phyloP scores from a whole-genome alignment of 2,329 filamentous ascomycete genomes.

The Colletotrichum spaethianum region DNA sequence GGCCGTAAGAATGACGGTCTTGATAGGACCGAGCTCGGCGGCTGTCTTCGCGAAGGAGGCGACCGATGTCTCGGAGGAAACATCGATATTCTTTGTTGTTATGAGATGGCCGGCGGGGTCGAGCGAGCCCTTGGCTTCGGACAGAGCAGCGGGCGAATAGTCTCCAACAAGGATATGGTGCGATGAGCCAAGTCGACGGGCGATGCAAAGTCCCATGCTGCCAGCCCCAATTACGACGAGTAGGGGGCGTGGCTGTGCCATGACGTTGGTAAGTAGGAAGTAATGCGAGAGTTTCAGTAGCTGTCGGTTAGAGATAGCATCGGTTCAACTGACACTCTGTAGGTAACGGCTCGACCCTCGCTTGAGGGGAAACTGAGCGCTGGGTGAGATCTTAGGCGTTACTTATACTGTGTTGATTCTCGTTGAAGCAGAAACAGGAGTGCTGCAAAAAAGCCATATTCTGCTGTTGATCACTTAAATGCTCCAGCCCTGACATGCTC shows the following conservation, averaged over 20 bases:
- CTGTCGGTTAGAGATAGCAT: neutral
- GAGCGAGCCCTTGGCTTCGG: conserved; percentile 10
- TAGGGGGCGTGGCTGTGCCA: neutral
- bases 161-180: conserved; percentile 24
- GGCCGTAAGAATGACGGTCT: conserved; percentile 21
- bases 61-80: neutral
- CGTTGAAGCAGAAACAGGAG: neutral
- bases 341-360: neutral
- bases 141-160: neutral
- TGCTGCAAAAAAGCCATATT: neutral
- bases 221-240: conserved; percentile 24
- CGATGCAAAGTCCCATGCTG: conserved; percentile 26
- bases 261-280: neutral
- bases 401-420: neutral
- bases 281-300: neutral
- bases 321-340: neutral
- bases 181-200: conserved; percentile 10
- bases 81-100: neutral
- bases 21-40: neutral
- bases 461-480: neutral
- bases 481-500: no score
- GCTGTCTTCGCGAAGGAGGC: conserved; percentile 9
- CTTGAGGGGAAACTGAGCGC: neutral
- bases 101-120: conserved; percentile 3
- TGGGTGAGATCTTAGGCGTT: neutral